Percentiles rank a stretch among this genome's conserved stretches.
Evolutionary conservation across 331 rosid species (phyloP).

Genomic region (Quercus tomentella): DNA sequence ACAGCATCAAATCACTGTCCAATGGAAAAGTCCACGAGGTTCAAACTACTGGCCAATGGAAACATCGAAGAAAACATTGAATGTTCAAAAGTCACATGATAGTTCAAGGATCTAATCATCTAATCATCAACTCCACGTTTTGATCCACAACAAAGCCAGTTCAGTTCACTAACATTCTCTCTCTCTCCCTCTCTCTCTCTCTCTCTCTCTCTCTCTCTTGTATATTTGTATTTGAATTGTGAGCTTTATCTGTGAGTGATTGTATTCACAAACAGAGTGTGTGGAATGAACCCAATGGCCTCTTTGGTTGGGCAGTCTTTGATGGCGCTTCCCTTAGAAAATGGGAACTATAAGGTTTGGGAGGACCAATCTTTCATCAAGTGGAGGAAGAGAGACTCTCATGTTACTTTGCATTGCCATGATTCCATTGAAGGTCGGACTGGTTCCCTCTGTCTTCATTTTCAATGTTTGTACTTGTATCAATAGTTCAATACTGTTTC

Average conservation of each 20-base stretch:
- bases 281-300: constrained; percentile 23
- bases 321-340: constrained; percentile 32
- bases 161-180: not conserved
- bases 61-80: too few relatives aligned
- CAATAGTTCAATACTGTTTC: not conserved
- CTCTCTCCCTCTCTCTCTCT: too few relatives aligned
- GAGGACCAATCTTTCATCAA: constrained; percentile 87
- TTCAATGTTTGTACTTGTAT: not conserved
- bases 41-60: too few relatives aligned
- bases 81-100: not conserved
- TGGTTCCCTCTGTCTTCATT: not conserved
- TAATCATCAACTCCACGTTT: not conserved
- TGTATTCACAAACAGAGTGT: not conserved
- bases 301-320: constrained; percentile 49
- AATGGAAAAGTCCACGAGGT: too few relatives aligned
- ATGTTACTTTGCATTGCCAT: constrained; percentile 80
- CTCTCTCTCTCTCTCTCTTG: not conserved
- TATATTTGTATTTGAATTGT: not conserved
- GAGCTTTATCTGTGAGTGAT: not conserved
- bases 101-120: not conserved
- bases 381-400: constrained; percentile 88
- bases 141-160: not conserved
- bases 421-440: constrained; percentile 78
- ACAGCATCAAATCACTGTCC: too few relatives aligned
- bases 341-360: constrained; percentile 60